Evolutionary conservation across 768 basidiomycete species (phyloP), one percentile per base, ranked within the genome.

Genomic region (Mycena rebaudengoi): DNA sequence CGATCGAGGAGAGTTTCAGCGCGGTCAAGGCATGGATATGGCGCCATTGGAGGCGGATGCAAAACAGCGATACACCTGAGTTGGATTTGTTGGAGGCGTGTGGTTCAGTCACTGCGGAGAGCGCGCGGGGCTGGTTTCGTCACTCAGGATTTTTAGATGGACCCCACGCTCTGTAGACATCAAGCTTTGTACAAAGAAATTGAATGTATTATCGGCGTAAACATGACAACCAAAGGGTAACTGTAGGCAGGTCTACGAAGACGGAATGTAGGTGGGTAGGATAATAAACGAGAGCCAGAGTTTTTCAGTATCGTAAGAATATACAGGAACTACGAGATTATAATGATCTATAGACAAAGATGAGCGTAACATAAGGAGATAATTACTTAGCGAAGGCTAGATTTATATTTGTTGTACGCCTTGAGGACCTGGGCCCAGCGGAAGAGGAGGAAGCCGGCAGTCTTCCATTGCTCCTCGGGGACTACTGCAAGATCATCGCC

Each of bases 1-100:
- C 73, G 2, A 78, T 79, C 64, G 76, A 77, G 51, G 76, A 77
- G 62, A 72, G 69, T 20, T 77, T 75, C 54, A 71, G 69, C 52
- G 53, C 60, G 13, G 72, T 73, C 30, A 76, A 76, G 48, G 62
- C 69, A 11, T 72, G 69, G 69, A 61, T 76, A 7, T 39, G 69
- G 10, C 62, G 70, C 7, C 59, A 73, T 35, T 74, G 57, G 46
- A 43, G 54, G 28, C 54, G 41, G 11, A 44, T 56, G 41, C 54
- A 56, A 21, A 56, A 45, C 18, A 56, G 56, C 33, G 65, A 62
- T 4, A 35, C 62, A 35, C 71, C 76, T 4, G 65, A 69, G 26
- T 20, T 67, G 6, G 68, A 46, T 13, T 33, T 75, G 11, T 46
- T 62, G 8, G 71, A 77, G 50, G 68, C 70, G 41, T 73, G 71